A percentile compares a stretch with the other conserved stretches of the same genome.
Evolutionary conservation across 768 basidiomycete genomes (phyloP).

Genomic region (Neoboletus subvelutipes): DNA sequence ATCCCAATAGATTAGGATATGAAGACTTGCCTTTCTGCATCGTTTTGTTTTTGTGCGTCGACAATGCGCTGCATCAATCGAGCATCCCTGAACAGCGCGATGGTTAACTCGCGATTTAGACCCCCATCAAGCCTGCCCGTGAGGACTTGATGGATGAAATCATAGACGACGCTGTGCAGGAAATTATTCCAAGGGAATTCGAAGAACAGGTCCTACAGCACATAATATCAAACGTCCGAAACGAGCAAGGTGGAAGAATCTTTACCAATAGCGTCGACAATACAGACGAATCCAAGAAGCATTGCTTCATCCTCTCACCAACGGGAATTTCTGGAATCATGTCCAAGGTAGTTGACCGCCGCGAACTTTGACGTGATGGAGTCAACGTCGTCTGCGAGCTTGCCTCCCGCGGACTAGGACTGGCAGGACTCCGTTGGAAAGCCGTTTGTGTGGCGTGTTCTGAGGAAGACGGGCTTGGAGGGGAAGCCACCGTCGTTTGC

Average conservation of each 20-base stretch:
- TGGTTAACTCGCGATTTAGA: slow-evolving; percentile 78
- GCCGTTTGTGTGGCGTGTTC: slow-evolving; percentile 30
- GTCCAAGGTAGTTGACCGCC: slow-evolving; percentile 41
- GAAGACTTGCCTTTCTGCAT: slow-evolving; percentile 60
- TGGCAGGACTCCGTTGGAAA: slow-evolving; percentile 26
- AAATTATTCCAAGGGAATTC: slow-evolving; percentile 98
- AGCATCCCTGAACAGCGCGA: slow-evolving; percentile 86
- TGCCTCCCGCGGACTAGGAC: slow-evolving; percentile 31
- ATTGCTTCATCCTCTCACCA: slow-evolving; percentile 79
- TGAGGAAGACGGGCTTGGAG: slow-evolving; percentile 31
- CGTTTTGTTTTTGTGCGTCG: slow-evolving; percentile 80
- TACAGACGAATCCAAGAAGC: slow-evolving; percentile 73
- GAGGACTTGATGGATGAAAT: slow-evolving; percentile 92
- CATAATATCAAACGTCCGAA: not conserved
- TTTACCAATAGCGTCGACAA: slow-evolving; percentile 76
- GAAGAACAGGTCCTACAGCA: slow-evolving; percentile 83
- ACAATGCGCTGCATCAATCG: slow-evolving; percentile 82
- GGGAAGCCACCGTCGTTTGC: slow-evolving; percentile 29
- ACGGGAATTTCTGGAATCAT: slow-evolving; percentile 45
- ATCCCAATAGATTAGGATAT: not conserved
- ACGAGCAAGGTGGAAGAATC: slow-evolving; percentile 10
- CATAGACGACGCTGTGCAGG: slow-evolving; percentile 93
- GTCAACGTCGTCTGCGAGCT: slow-evolving; percentile 37
- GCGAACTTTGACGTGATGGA: slow-evolving; percentile 56
- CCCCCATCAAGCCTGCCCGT: slow-evolving; percentile 84